Percentiles rank a stretch among this genome's conserved stretches.
phyloP scores from a whole-genome alignment of 345 rosid species.

The Syzygium aqueum region DNA sequence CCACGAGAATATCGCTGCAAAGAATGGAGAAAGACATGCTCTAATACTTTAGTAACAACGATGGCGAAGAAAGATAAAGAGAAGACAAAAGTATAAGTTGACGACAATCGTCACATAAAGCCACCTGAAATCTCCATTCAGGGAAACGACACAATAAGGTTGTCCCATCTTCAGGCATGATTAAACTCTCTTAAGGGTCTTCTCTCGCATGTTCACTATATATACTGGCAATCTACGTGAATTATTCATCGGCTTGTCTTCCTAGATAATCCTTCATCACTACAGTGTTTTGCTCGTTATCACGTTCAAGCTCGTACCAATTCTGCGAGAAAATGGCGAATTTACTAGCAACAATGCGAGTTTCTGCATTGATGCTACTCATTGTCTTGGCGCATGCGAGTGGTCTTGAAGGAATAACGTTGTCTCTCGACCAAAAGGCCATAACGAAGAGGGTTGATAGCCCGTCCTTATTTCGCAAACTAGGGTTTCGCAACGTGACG shows the following conservation, averaged over 20 bases:
- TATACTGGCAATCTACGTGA: not conserved
- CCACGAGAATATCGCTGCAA: not conserved
- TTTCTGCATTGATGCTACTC: constrained; percentile 11
- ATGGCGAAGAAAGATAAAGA: too few species aligned
- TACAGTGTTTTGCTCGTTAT: not conserved
- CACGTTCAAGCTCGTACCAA: not conserved
- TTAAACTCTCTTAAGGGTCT: not conserved
- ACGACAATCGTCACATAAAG: not conserved
- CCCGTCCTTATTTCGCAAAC: constrained; percentile 1
- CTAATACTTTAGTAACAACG: not conserved
- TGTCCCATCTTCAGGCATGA: not conserved
- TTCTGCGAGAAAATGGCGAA: not conserved
- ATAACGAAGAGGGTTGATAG: constrained; percentile 8
- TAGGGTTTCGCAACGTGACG: not conserved
- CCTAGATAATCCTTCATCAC: not conserved
- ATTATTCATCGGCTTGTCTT: not conserved
- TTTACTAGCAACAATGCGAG: not conserved
- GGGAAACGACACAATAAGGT: not conserved
- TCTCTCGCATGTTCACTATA: not conserved
- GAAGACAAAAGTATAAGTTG: not conserved
- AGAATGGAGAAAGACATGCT: not conserved
- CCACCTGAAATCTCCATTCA: not conserved
- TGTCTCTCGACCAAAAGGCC: not conserved
- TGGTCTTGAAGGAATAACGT: not conserved
- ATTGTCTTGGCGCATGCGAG: not conserved